Conservation (phyloP, 2,329 filamentous ascomycete genomes). For the Akanthomyces lecanii region DNA sequence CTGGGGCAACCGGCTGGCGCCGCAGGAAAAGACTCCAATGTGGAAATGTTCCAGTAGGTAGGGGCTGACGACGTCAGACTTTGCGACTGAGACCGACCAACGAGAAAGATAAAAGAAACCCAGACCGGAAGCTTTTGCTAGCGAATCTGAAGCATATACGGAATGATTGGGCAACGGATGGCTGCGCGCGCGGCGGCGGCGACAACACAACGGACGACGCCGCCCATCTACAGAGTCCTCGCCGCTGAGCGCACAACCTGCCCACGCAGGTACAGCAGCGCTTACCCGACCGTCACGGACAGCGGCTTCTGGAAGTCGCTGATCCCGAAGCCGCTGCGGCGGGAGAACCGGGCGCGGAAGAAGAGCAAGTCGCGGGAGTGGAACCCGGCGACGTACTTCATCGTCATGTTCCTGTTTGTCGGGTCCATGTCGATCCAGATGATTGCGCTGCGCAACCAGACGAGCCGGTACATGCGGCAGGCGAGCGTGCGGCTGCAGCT, state of each 20-base stretch:
- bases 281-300: conserved; percentile 49
- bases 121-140: background rate
- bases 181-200: background rate
- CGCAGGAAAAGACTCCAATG: conserved; percentile 5
- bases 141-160: background rate
- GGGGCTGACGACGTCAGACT: background rate
- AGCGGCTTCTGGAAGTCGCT: conserved; percentile 65
- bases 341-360: conserved; percentile 29
- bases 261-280: conserved; percentile 28
- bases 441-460: conserved; percentile 74
- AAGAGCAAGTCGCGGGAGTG: conserved; percentile 54
- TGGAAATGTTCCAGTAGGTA: background rate
- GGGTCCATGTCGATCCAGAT: conserved; percentile 95
- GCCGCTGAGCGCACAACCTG: background rate
- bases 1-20: conserved; percentile 31
- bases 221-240: background rate
- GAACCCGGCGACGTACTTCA: conserved; percentile 81
- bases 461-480: conserved; percentile 65
- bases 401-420: conserved; percentile 78
- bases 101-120: background rate
- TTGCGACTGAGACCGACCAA: background rate
- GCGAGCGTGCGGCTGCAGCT: conserved; percentile 75
- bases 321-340: conserved; percentile 62
- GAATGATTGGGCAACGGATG: conserved; percentile 4
- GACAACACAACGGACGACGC: background rate